These are phyloP conservation scores for Micractinium sp. DNA, from an alignment of 139 green algal species.

Conservation along the genomic window DNA sequence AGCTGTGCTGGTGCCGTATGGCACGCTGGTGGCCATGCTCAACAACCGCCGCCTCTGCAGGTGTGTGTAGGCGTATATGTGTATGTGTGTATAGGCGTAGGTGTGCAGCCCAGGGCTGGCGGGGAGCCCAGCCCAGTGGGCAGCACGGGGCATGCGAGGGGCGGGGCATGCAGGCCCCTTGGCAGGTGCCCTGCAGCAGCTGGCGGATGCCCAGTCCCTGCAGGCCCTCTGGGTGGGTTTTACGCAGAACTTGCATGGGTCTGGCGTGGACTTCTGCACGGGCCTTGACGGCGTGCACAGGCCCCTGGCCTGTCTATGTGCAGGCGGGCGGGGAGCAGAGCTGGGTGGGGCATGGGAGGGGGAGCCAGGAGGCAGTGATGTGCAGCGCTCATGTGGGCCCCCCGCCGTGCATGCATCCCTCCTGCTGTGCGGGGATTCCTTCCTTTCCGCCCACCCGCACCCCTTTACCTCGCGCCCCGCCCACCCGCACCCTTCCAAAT, in stretches of 20 bases:
- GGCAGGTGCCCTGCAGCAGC: no score
- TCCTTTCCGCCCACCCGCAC: not conserved
- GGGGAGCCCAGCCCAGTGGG: not conserved
- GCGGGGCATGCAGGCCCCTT: no score
- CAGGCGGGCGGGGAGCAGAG: not conserved
- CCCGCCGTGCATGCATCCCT: no score
- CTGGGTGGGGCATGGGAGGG: no score
- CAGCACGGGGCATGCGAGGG: not conserved
- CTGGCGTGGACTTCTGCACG: no score
- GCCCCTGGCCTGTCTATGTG: not conserved
- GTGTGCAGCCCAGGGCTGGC: not conserved
- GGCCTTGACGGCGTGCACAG: no score
- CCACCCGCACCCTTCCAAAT: not conserved
- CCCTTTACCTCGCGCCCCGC: not conserved
- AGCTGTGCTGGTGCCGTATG: not conserved
- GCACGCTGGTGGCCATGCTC: constrained; percentile 6
- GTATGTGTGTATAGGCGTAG: not conserved
- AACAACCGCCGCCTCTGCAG: constrained; percentile 26
- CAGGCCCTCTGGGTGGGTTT: no score
- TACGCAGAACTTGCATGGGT: no score
- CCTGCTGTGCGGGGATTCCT: no score
- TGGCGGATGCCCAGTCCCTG: not conserved
- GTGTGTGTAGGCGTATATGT: not conserved
- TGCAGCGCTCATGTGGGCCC: no score
- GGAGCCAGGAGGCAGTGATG: no score